Evolutionary conservation across 257 asterid species (phyloP).

Genomic region (Solanum neorickii): DNA sequence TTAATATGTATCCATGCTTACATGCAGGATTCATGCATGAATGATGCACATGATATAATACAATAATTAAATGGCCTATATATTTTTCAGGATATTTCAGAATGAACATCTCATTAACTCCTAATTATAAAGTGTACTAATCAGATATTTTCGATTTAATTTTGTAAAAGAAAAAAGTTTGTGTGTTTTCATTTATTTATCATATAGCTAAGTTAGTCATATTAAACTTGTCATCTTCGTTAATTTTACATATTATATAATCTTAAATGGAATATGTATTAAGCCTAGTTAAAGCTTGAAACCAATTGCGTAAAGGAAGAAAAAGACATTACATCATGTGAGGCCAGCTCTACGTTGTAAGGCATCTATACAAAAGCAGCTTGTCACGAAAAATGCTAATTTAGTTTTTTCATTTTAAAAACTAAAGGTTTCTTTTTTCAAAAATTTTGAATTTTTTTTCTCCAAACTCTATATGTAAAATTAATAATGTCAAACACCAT

Average conservation of each 20-base stretch:
- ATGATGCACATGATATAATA: neutral
- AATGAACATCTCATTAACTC: too few relatives aligned
- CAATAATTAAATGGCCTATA: neutral
- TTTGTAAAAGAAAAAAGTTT: neutral
- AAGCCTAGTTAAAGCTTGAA: neutral
- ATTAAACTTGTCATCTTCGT: neutral
- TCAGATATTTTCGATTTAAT: neutral
- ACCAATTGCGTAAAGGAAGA: neutral
- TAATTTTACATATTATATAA: too few relatives aligned
- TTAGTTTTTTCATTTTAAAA: neutral
- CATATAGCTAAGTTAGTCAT: neutral
- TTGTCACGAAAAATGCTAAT: slow-evolving; percentile 24
- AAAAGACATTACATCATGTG: slow-evolving; percentile 28
- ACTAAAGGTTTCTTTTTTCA: neutral
- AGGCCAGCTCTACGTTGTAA: slow-evolving; percentile 48
- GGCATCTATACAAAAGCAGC: slow-evolving; percentile 15
- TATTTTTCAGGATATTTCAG: neutral
- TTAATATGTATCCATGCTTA: neutral
- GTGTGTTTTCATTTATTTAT: neutral
- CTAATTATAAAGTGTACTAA: neutral
- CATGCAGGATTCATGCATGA: neutral
- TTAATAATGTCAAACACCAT: too few relatives aligned
- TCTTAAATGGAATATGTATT: neutral
- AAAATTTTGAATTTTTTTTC: too few relatives aligned
- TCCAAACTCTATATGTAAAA: too few relatives aligned